Evolutionary conservation across 2,329 filamentous ascomycete species (phyloP).

Genomic region (Microsporum audouinii): DNA sequence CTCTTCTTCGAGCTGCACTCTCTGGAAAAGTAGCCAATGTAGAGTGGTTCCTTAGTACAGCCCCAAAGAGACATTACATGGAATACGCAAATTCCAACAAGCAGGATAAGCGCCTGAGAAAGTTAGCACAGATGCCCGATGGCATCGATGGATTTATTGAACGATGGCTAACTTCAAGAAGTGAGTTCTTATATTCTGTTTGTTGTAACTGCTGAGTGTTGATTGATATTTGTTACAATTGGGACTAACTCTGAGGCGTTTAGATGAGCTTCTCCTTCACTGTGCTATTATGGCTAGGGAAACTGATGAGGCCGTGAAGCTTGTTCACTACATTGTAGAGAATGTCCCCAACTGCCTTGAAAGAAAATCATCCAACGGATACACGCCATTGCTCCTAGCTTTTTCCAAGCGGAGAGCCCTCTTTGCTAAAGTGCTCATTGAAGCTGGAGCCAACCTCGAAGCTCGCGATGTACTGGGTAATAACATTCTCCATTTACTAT

Average conservation of each 20-base stretch:
- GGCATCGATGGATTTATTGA: slow-evolving; percentile 54
- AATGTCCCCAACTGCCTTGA: slow-evolving; percentile 52
- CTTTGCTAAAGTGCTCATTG: slow-evolving; percentile 48
- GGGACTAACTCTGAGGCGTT: not conserved
- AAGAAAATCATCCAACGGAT: slow-evolving; percentile 36
- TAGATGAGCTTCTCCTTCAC: slow-evolving; percentile 48
- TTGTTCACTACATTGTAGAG: slow-evolving; percentile 57
- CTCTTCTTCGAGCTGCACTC: slow-evolving; percentile 23
- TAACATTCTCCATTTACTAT: slow-evolving; percentile 57
- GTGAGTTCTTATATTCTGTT: slow-evolving; percentile 30
- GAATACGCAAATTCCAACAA: slow-evolving; percentile 55
- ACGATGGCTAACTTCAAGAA: slow-evolving; percentile 37
- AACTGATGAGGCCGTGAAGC: slow-evolving; percentile 32
- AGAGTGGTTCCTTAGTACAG: slow-evolving; percentile 67
- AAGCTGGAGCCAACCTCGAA: slow-evolving; percentile 58
- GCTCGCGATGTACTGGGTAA: slow-evolving; percentile 48
- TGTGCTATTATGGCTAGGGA: slow-evolving; percentile 46
- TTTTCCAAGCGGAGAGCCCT: slow-evolving; percentile 36
- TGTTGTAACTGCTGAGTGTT: not conserved
- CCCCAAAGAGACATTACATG: slow-evolving; percentile 54
- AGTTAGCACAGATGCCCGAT: slow-evolving; percentile 47
- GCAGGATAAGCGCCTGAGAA: slow-evolving; percentile 51
- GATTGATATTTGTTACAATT: not conserved
- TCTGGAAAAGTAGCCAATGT: slow-evolving; percentile 52
- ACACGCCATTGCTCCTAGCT: slow-evolving; percentile 59